Evolutionary conservation across 2,329 filamentous ascomycete species (phyloP), one percentile per base, ranked within the genome.

Genomic region (Trichophyton verrucosum): DNA sequence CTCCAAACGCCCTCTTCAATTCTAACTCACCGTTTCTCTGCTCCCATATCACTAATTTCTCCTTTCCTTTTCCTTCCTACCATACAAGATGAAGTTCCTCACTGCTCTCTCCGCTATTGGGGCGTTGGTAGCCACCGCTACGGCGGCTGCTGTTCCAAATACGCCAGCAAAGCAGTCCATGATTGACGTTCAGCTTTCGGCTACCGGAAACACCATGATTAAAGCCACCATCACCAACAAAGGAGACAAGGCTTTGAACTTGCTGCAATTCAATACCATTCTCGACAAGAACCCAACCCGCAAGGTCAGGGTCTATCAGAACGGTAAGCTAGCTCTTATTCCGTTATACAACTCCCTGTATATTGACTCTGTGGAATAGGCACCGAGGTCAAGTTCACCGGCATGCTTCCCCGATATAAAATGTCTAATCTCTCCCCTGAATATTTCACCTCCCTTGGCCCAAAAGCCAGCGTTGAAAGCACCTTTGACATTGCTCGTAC

Each of bases 151-250:
- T 5, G 22, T 27, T 27, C 46, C 46, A 51, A 27, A 15, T 27
- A 22, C 46, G 20, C 20, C 46, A 13, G 11, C 20, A 15, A 51
- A 27, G 11, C 46, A 51, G 8, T 27, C 46, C 13, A 27, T 24
- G 22, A 51, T 51, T 24, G 46, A 51, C 24, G 24, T 51, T 15
- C 20, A 51, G 20, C 46, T 51, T 27, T 51, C 46, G 20, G 55
- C 63, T 33, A 51, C 55, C 17, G 63, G 58, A 6, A 63, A 64
- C 33, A 64, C 61, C 22, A 51, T 51, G 15, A 40, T 63, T 17
- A 59, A 61, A 44, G 61, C 61, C 24, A 24, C 44, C 7, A 30
- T 64, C 46, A 63, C 63, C 3, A 64, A 64, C 42, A 60, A 59
- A 9, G 63, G 30, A 4, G 22, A 49, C 7, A 46, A 27, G 24